Base-by-base conservation (phyloP, 352 stramenopile species). In the Phytophthora colocasiae region DNA sequence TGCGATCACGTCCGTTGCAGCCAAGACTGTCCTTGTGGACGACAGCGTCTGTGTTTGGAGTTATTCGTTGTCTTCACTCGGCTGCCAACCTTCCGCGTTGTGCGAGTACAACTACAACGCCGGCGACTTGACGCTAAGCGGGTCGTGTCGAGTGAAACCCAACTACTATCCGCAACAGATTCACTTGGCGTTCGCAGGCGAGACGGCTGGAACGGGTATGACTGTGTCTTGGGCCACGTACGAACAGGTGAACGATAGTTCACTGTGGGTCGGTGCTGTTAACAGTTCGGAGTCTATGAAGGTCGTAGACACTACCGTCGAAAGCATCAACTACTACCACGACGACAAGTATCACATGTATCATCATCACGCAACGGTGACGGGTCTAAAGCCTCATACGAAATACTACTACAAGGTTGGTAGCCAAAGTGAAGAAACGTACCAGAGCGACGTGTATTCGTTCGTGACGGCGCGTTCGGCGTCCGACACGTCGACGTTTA, bases 121-220 rank as follows among this genome's bases (percentile, higher is more conserved):
- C 24, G 36, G 36, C 15, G 36, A 43, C 36, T 43, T 43, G 36
- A 43, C 36, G 15, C 14, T 43, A 17, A 43, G 36, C 36, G 53
- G 82, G 60, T 79, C 73, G 14, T 85, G 76, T 32, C 76, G 73
- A 24, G 67, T 80, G 43, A 69, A 68, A 44, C 31, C 57, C 44
- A 83, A 83, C 65, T 77, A 58, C 44, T 85, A 85, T 61, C 80
- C 78, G 15, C 73, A 86, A 47, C 81, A 90, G 53, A 56, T 87
- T 27, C 81, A 87, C 44, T 36, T 86, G n/a, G 75, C 81, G n/a
- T 90, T 77, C 45, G 76, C 78, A 3, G 81, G 78, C 17, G 34
- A 22, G 3, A 50, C 63, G 1, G 50, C 69, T 4, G 77, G 78
- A 32, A 84, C 80, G 19, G 36, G 36, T 4, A 43, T 43, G 36